Evolutionary conservation across 1,284 basidiomycete species (phyloP).

Genomic region (Schizophyllum amplum): DNA sequence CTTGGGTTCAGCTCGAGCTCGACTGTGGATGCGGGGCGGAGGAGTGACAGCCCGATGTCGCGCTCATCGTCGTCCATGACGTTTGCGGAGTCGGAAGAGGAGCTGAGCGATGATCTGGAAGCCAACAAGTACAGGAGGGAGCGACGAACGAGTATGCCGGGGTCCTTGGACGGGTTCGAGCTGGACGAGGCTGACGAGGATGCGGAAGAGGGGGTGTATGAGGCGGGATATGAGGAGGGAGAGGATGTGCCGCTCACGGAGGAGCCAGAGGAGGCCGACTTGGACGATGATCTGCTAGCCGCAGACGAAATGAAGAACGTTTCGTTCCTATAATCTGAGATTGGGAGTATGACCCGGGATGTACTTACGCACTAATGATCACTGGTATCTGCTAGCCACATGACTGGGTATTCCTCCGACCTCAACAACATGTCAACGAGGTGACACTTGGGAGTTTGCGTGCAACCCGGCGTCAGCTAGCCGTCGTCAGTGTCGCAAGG

Average conservation of each 20-base stretch:
- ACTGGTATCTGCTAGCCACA: neutral
- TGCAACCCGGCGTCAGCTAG: too few species aligned
- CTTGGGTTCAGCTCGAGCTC: constrained; percentile 36
- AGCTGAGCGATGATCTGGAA: constrained; percentile 32
- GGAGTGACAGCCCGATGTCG: constrained; percentile 44
- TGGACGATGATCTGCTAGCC: constrained; percentile 76
- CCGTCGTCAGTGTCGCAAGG: too few species aligned
- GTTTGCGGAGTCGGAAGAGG: constrained; percentile 50
- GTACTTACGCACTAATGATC: neutral
- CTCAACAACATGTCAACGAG: too few species aligned
- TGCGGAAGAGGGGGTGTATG: constrained; percentile 19
- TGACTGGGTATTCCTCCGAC: too few species aligned
- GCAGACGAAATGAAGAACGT: constrained; percentile 82
- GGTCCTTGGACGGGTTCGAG: constrained; percentile 52
- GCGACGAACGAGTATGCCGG: constrained; percentile 71
- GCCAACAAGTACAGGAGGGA: constrained; percentile 26
- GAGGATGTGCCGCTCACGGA: constrained; percentile 30
- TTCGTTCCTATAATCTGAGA: constrained; percentile 57
- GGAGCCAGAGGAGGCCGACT: constrained; percentile 52
- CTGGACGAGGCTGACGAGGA: constrained; percentile 41
- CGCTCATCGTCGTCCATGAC: constrained; percentile 41
- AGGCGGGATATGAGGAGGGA: constrained; percentile 19
- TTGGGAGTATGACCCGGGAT: neutral
- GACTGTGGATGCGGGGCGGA: constrained; percentile 22
- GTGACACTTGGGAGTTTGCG: too few species aligned